Evolutionary conservation across 1,284 basidiomycete genomes (phyloP).

Genomic region (Ustilago tritici): DNA sequence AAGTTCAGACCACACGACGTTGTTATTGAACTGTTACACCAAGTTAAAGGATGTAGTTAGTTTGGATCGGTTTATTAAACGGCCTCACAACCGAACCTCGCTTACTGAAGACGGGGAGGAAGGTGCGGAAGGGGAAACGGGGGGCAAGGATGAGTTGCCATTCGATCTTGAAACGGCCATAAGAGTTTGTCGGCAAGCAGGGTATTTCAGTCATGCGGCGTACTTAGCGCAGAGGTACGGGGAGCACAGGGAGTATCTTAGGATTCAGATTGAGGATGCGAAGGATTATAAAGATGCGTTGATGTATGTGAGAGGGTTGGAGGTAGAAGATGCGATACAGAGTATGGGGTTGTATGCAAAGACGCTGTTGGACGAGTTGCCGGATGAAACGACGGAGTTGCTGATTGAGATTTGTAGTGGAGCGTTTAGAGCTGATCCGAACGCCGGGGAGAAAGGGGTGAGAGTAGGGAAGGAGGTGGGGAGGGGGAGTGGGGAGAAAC

Average conservation of each 20-base stretch:
- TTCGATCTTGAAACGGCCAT: conserved; percentile 98
- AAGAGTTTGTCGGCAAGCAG: conserved; percentile 92
- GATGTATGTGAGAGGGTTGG: conserved; percentile 81
- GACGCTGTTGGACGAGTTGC: conserved; percentile 80
- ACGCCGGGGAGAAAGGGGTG: conserved; percentile 4
- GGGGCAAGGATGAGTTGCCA: conserved; percentile 77
- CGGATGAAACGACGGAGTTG: conserved; percentile 87
- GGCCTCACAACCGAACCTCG: conserved; percentile 33
- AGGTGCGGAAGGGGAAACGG: conserved; percentile 68
- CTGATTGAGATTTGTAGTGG: conserved; percentile 92
- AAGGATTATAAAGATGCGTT: conserved; percentile 85
- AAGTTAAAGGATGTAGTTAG: conserved; percentile 91
- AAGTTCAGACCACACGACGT: conserved; percentile 95
- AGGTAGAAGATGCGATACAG: conserved; percentile 74
- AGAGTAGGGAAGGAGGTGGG: conserved; percentile 6
- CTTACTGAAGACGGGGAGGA: conserved; percentile 20
- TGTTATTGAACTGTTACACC: conserved; percentile 82
- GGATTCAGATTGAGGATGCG: conserved; percentile 94
- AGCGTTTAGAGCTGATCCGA: conserved; percentile 58
- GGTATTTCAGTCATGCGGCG: conserved; percentile 93
- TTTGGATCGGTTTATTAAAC: conserved; percentile 89
- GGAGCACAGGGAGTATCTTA: conserved; percentile 89
- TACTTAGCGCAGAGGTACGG: conserved; percentile 93
- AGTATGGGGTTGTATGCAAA: conserved; percentile 69
- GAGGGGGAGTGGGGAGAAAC: conserved; percentile 11